Evolutionary conservation across 805 yeast species (phyloP), one percentile per base, ranked within the genome.

Genomic region (Kazachstania taianensis): DNA sequence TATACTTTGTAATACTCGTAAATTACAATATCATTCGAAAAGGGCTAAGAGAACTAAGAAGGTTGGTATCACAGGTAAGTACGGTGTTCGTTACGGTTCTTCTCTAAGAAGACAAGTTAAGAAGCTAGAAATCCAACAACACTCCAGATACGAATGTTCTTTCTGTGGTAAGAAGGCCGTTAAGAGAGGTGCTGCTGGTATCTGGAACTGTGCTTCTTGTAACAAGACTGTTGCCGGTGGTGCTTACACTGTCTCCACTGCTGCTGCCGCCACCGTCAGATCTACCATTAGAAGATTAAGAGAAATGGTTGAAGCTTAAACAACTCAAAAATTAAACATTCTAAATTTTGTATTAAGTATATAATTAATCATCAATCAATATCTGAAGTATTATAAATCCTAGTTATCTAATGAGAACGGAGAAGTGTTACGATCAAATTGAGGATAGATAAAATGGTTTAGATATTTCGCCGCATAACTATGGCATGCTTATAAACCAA

Each of bases 31-130:
- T 24, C 36, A 32, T 38, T 37, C 16, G 28, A 41, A 49, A 60
- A 85, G 95, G 99, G 83, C 98, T 73, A 92, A 94, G 76, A 89
- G 99, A 83, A 92, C 99, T 61, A 92, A 92, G 94, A 92, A 92
- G 85, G 99, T 92, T 70, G 99, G 99, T 73, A 92, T 92, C 79
- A 92, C 99, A 70, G 99, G 99, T 81, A 94, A 94, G 78, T 92
- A 85, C 81, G 99, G 99, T 85, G 96, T 92, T 75, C 87, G 99
- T 80, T 92, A 92, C 78, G 95, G 99, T 87, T 89, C 98, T 62
- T 94, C 99, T 53, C 78, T 92, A 72, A 89, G 99, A 82, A 85
- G 97, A 75, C 96, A 86, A 74, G 83, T 94, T 78, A 87, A 87
- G 81, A 92, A 92, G 78, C 76, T 92, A 72, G 98, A 94, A 76